Percentiles rank a stretch among this genome's conserved stretches.
These are phyloP conservation scores for Picochlorum sp. DNA, from an alignment of 139 green algal species.

Conservation along the genomic window DNA sequence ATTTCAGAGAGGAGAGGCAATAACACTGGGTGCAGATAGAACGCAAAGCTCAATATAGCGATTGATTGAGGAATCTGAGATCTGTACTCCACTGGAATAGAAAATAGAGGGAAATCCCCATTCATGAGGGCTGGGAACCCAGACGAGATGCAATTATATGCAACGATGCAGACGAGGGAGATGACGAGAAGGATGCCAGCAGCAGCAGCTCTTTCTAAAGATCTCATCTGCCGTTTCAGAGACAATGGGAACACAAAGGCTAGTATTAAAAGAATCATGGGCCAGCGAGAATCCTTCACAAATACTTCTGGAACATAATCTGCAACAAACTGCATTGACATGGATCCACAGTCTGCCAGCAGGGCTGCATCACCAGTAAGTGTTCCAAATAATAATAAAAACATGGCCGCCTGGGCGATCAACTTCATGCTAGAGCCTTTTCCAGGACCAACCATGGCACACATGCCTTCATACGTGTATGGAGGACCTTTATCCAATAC, in stretches of 20 bases:
- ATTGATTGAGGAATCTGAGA: constrained; percentile 36
- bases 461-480: constrained; percentile 57
- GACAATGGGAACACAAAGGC: constrained; percentile 11
- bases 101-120: constrained; percentile 53
- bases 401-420: constrained; percentile 46
- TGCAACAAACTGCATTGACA: constrained; percentile 24
- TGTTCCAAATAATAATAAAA: constrained; percentile 72
- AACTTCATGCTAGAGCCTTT: not conserved
- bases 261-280: not conserved
- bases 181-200: constrained; percentile 54
- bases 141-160: constrained; percentile 1
- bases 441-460: not conserved
- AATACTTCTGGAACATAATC: not conserved
- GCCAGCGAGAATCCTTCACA: not conserved
- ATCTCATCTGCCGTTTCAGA: not conserved
- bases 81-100: not conserved
- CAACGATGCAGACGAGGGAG: constrained; percentile 40
- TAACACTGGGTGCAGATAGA: constrained; percentile 50
- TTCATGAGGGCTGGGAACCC: constrained; percentile 53
- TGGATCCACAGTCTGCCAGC: constrained; percentile 47
- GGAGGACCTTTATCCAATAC: constrained; percentile 16
- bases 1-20: constrained; percentile 49
- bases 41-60: constrained; percentile 43
- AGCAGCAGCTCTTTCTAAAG: constrained; percentile 53
- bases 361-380: constrained; percentile 67